Conservation (phyloP, 208 protist species). For the Naegleria lovaniensis region DNA sequence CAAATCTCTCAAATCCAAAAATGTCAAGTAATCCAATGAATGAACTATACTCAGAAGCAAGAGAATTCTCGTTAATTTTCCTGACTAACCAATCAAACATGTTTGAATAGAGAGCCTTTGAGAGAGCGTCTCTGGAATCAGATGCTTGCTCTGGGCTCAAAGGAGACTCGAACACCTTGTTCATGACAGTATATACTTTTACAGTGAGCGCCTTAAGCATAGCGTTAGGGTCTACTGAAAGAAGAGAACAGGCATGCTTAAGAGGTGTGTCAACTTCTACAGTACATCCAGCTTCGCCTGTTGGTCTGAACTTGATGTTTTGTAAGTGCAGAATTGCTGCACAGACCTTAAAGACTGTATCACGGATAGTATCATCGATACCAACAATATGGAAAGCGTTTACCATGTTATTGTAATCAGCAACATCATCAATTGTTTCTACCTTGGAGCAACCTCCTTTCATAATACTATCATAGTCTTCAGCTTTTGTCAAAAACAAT, state of each 20-base stretch:
- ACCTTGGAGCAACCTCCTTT: conserved; percentile 69
- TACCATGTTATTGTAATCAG: conserved; percentile 65
- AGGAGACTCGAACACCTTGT: conserved; percentile 47
- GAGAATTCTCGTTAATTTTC: conserved; percentile 57
- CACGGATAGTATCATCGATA: conserved; percentile 50
- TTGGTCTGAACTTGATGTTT: conserved; percentile 67
- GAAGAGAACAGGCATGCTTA: conserved; percentile 40
- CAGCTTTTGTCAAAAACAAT: conserved; percentile 51
- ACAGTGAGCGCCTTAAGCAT: conserved; percentile 49
- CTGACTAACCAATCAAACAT: conserved; percentile 65
- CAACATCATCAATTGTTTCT: conserved; percentile 70
- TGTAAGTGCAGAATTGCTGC: conserved; percentile 78
- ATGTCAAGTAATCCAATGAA: conserved; percentile 64
- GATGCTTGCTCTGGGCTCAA: conserved; percentile 49
- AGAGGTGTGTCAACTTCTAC: conserved; percentile 15
- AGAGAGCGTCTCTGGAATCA: conserved; percentile 57
- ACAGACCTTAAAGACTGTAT: conserved; percentile 74
- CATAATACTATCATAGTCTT: conserved; percentile 75
- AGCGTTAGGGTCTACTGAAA: conserved; percentile 44
- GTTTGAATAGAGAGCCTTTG: conserved; percentile 59
- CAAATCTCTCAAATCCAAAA: conserved; percentile 67
- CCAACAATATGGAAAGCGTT: conserved; percentile 64
- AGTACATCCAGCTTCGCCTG: conserved; percentile 41
- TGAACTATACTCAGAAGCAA: not conserved
- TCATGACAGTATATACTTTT: conserved; percentile 45